phyloP scores from a whole-genome alignment of 2,329 filamentous ascomycete genomes.

The Aureobasidium namibiae region DNA sequence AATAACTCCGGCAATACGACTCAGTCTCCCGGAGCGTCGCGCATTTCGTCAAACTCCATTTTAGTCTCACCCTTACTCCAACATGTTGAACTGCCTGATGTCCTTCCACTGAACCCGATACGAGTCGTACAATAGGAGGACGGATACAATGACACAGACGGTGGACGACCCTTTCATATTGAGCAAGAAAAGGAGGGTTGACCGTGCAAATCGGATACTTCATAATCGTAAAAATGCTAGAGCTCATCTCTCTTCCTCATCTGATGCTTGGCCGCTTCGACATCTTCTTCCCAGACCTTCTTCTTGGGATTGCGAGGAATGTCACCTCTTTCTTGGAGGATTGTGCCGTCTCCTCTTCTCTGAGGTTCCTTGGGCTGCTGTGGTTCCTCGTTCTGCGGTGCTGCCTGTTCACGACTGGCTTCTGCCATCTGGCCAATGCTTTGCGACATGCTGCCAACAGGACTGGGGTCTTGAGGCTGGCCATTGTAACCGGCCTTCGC shows the following conservation, averaged over 20 bases:
- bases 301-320: constrained; percentile 50
- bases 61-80: too few species aligned
- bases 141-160: too few species aligned
- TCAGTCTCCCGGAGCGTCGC: neutral
- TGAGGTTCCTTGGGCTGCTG: constrained; percentile 19
- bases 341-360: constrained; percentile 37
- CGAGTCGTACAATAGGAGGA: too few species aligned
- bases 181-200: neutral
- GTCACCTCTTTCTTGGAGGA: constrained; percentile 30
- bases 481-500: constrained; percentile 28
- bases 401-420: constrained; percentile 20
- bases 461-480: constrained; percentile 18
- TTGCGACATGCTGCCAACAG: constrained; percentile 31
- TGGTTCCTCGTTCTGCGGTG: constrained; percentile 18
- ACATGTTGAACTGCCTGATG: too few species aligned
- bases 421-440: constrained; percentile 38
- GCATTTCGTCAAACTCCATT: neutral
- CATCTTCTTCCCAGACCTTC: constrained; percentile 51
- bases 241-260: constrained; percentile 26
- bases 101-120: too few species aligned
- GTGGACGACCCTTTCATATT: neutral
- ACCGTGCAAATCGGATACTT: neutral
- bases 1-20: neutral
- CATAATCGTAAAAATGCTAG: constrained; percentile 9
- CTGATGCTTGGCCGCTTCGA: constrained; percentile 26